Base-by-base conservation (phyloP, 176 grass and related monocot genomes). In the Ananas comosus region DNA sequence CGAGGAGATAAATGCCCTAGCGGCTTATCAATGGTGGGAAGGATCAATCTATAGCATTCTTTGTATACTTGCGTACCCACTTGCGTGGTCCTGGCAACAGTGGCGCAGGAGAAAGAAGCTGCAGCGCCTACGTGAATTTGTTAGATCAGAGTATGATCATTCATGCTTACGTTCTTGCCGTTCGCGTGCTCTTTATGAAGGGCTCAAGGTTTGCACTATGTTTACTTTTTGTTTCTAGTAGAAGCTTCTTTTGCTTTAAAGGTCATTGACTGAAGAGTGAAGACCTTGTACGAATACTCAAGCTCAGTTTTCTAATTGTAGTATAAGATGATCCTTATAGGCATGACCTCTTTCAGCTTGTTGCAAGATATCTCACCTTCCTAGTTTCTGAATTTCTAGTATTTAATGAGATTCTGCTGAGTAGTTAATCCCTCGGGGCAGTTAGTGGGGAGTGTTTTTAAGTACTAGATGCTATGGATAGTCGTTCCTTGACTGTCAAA, bases 11-110 rank as follows among this genome's bases (percentile, higher is more conserved):
- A 99, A 99, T 70, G 84, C 82, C 9, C 87, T 99, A 70, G 87
- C 95, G 52, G 82, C 90, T 67, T 99, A 99, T 84, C 95, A 99
- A 67, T 99, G 95, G 95, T 99, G 95, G 95, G 95, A 99, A 75
- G 95, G 90, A 77, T 89, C 95, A 22, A 77, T 99, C 22, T 81
- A 99, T 51, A 94, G 78, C 70, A 91, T 99, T 74, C 75, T 94
- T 12, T 85, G 89, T 84, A 69, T 94, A 74, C 75, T 87, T 77
- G 87, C 87, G 21, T 91, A 94, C 53, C 95, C 95, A 14, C 83
- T 99, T 29, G 90, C 95, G 51, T 99, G 95, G 95, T 94, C 95
- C 11, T 99, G 95, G 95, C 87, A 99, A 54, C 95, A 99, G 63
- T 99, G 90, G 90, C 80, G 95, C 24, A 82, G 90, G 65, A 99